A percentile compares a stretch with the other conserved stretches of the same genome.
phyloP scores from a whole-genome alignment of 23 red algal genomes.

The Cyanidiococcus yangmingshanensis region DNA sequence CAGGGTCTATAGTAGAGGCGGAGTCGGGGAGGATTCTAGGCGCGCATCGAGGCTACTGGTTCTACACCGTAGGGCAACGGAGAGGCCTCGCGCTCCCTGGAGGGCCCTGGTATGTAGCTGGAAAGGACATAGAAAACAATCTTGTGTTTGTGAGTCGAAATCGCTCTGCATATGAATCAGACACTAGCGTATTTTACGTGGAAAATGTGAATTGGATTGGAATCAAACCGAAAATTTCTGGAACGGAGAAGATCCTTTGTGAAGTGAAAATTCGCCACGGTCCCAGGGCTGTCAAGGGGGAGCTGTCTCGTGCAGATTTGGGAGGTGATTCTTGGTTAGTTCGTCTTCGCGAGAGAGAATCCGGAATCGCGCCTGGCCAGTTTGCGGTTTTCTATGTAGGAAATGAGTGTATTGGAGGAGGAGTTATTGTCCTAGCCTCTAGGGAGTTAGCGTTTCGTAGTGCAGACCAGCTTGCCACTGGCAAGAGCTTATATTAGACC shows the following conservation, averaged over 20 bases:
- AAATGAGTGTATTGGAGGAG: conserved; percentile 64
- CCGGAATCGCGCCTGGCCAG: conserved; percentile 78
- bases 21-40: conserved; percentile 69
- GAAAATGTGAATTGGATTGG: conserved; percentile 54
- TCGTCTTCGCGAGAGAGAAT: conserved; percentile 22
- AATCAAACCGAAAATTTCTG: background rate
- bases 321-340: conserved; percentile 31
- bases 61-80: conserved; percentile 87
- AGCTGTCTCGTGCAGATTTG: conserved; percentile 19
- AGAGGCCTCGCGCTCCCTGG: conserved; percentile 55
- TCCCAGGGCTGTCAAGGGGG: conserved; percentile 26
- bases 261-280: conserved; percentile 81
- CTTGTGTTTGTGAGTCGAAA: conserved; percentile 82
- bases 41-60: conserved; percentile 83
- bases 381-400: conserved; percentile 84
- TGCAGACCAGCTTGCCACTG: too few species aligned
- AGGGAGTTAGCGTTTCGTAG: too few species aligned
- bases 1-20: conserved; percentile 67
- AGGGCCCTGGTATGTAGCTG: conserved; percentile 89
- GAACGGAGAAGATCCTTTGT: background rate
- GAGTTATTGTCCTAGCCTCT: conserved; percentile 43
- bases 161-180: conserved; percentile 25
- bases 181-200: conserved; percentile 42
- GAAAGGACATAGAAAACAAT: conserved; percentile 65
- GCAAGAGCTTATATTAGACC: too few species aligned